A percentile compares a stretch with the other conserved stretches of the same genome.
phyloP scores from a whole-genome alignment of 2,329 filamentous ascomycete genomes.

The Apiospora hydei region DNA sequence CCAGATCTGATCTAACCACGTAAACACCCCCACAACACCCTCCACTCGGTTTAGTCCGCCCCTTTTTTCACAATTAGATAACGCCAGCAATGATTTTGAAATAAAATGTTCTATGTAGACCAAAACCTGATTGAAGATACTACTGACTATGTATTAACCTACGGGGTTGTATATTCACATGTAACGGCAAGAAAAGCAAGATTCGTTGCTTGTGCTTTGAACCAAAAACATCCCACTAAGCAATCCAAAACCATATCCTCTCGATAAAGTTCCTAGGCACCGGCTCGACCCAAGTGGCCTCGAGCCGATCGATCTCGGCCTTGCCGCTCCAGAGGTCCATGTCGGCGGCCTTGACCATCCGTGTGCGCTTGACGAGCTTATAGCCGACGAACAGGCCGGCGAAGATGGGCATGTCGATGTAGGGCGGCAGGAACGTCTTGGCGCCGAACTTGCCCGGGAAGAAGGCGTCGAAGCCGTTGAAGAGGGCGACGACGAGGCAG shows the following conservation, averaged over 20 bases:
- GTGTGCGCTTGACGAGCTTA: constrained; percentile 71
- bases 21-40: too few relatives aligned
- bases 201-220: not conserved
- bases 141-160: too few relatives aligned
- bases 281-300: constrained; percentile 45
- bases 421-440: constrained; percentile 68
- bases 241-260: constrained; percentile 51
- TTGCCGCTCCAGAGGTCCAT: constrained; percentile 53
- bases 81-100: not conserved
- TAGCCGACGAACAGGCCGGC: constrained; percentile 69
- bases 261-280: constrained; percentile 48
- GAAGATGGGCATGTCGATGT: constrained; percentile 75
- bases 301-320: constrained; percentile 47
- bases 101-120: too few relatives aligned
- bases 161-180: not conserved
- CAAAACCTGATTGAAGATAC: too few relatives aligned
- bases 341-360: constrained; percentile 46
- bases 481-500: constrained; percentile 71
- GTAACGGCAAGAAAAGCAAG: not conserved
- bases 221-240: constrained; percentile 33
- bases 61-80: not conserved
- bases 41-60: not conserved
- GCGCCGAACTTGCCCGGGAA: constrained; percentile 58
- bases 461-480: constrained; percentile 78
- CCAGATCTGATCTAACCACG: too few relatives aligned